These are phyloP conservation scores for Rubia tinctorum DNA, from an alignment of 305 asterid species.

Conservation along the genomic window DNA sequence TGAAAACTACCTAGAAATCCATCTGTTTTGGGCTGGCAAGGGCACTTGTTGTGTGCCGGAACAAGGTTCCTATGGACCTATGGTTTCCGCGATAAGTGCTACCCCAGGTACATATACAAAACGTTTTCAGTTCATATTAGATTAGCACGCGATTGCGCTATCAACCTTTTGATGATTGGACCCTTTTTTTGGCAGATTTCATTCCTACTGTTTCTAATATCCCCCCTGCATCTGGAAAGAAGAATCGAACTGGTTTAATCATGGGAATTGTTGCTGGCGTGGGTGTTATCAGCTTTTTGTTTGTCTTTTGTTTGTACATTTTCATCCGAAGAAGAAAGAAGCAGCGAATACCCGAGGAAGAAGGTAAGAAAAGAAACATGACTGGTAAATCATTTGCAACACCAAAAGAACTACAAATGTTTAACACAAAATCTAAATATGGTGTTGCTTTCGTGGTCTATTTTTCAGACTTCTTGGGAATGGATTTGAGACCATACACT, in stretches of 20 bases:
- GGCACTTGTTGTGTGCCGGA: constrained; percentile 80
- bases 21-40: constrained; percentile 80
- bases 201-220: constrained; percentile 45
- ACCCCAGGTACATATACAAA: constrained; percentile 35
- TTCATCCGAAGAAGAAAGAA: constrained; percentile 40
- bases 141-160: not conserved
- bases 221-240: constrained; percentile 42
- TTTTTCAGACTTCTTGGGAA: constrained; percentile 60
- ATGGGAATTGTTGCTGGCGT: constrained; percentile 58
- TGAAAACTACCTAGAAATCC: constrained; percentile 65
- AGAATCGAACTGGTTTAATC: constrained; percentile 49
- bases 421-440: not conserved
- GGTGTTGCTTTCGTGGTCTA: not conserved
- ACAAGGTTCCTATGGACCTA: constrained; percentile 65
- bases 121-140: not conserved
- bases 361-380: constrained; percentile 36
- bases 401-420: not conserved
- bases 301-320: constrained; percentile 31
- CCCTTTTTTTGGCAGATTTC: constrained; percentile 44
- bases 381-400: not conserved
- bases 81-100: constrained; percentile 69
- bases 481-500: constrained; percentile 63
- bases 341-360: constrained; percentile 42
- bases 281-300: constrained; percentile 37
- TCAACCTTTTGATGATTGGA: constrained; percentile 7